Base-by-base conservation (phyloP, 164 flowering plant species). In the Aristolochia fimbriata region DNA sequence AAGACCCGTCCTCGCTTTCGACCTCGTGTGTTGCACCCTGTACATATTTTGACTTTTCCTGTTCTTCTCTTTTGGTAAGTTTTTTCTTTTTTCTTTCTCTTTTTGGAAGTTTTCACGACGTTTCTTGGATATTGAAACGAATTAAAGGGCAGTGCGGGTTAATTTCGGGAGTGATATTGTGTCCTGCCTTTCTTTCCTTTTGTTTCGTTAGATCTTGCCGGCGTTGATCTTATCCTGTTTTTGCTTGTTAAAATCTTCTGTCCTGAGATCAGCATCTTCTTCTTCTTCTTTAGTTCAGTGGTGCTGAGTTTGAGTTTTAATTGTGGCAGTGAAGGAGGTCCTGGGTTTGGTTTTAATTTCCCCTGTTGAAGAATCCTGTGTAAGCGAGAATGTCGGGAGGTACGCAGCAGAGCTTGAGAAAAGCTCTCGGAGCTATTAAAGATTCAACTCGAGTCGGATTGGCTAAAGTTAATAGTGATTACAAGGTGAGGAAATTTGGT, bases 391-490 rank as follows among this genome's bases (percentile, higher is more conserved):
- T 88, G 97, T 81, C 97, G 13, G 83, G 83, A 52, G 96, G 96
- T 17, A 74, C 94, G 1, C 89, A 90, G 72, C 88, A 72, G 27
- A 91, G 93, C 70, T 68, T 91, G 65, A 77, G 99, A 69, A 94
- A 88, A 69, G 89, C 91, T 33, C 77, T 94, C 47, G 97, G 99
- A 62, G 88, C 97, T 24, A 79, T 94, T 48, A 94, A 94, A 84
- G 99, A 94, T 61, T 81, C 91, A 45, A 94, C 99, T 3, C 88
- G 95, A 17, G 96, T 94, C 63, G 83, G 84, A 46, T 81, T 94
- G 80, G 99, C 99, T 56, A 94, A 86, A 82, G 94, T 94, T 22
- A 90, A 88, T 50, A 94, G 99, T 68, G 96, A 83, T 62, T 94
- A 90, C 74, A 91, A 88, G 99, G 99, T 94, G 70, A 47, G 19